Percentiles rank a stretch among this genome's conserved stretches.
Evolutionary conservation across 2,329 filamentous ascomycete species (phyloP).

Genomic region (Cercospora janseana): DNA sequence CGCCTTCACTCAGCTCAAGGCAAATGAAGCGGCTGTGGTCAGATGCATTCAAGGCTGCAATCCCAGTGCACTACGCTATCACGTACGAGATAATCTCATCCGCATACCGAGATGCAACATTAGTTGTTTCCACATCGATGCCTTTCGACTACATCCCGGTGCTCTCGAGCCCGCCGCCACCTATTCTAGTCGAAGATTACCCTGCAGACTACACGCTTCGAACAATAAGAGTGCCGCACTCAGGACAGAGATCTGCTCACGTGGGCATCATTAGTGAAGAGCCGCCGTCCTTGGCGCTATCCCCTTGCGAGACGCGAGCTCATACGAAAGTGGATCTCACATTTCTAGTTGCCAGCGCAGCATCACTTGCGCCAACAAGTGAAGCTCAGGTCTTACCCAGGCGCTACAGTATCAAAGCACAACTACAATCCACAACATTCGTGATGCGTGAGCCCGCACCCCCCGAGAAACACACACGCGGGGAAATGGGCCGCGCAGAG

Average conservation of each 20-base stretch:
- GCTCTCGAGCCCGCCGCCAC: not conserved
- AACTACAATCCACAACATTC: constrained; percentile 17
- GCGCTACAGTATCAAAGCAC: constrained; percentile 12
- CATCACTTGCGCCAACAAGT: not conserved
- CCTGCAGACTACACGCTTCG: constrained; percentile 18
- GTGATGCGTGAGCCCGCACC: constrained; percentile 12
- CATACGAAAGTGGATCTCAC: constrained; percentile 12
- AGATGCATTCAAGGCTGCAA: constrained; percentile 14
- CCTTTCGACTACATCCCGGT: constrained; percentile 13
- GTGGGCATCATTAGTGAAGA: constrained; percentile 21
- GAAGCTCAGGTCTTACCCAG: constrained; percentile 3
- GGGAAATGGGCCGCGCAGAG: not conserved
- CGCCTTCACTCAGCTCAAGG: constrained; percentile 21
- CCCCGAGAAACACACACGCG: constrained; percentile 9
- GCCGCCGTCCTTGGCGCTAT: constrained; percentile 8
- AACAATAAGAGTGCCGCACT: constrained; percentile 7
- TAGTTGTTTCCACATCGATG: constrained; percentile 10
- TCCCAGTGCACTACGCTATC: constrained; percentile 14
- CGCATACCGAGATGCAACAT: constrained; percentile 11
- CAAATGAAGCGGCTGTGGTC: constrained; percentile 13
- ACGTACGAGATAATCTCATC: constrained; percentile 18
- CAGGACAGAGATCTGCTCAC: not conserved
- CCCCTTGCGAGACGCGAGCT: not conserved
- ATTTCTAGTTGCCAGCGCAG: constrained; percentile 11
- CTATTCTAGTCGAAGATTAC: constrained; percentile 16